Evolutionary conservation across 2,329 filamentous ascomycete genomes (phyloP).

Genomic region (Cryphonectria parasitica): DNA sequence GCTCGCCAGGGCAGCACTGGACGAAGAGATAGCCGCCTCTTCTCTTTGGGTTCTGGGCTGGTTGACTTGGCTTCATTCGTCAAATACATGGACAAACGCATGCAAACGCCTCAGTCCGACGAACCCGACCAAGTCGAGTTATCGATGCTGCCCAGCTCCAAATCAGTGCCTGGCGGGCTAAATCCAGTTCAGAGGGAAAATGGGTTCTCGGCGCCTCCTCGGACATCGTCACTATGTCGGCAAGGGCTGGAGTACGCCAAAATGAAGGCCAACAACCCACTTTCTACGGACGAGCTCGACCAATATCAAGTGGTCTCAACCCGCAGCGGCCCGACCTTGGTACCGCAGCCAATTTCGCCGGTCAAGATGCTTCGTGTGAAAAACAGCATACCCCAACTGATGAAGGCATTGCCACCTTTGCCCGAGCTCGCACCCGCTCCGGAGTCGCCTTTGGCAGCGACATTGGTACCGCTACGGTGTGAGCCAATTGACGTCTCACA

Average conservation of each 20-base stretch:
- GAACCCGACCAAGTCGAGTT: neutral
- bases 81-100: conserved; percentile 30
- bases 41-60: conserved; percentile 32
- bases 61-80: conserved; percentile 34
- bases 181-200: neutral
- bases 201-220: conserved; percentile 19
- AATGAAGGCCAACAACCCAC: conserved; percentile 13
- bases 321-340: conserved; percentile 41
- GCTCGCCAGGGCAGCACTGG: conserved; percentile 15
- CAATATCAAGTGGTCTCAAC: conserved; percentile 27
- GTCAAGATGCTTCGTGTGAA: conserved; percentile 49
- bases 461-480: conserved; percentile 22
- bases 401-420: conserved; percentile 56
- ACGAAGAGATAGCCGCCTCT: conserved; percentile 29
- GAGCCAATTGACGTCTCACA: conserved; percentile 27
- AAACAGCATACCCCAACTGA: conserved; percentile 55
- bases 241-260: conserved; percentile 18
- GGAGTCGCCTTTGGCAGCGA: conserved; percentile 20
- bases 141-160: neutral
- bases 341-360: conserved; percentile 55
- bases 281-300: conserved; percentile 15
- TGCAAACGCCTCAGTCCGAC: conserved; percentile 14
- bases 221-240: conserved; percentile 23
- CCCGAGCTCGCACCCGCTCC: conserved; percentile 36
- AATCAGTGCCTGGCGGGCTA: neutral